Conservation (phyloP, 1,139 yeast species). For the Blastobotrys aristatus region DNA sequence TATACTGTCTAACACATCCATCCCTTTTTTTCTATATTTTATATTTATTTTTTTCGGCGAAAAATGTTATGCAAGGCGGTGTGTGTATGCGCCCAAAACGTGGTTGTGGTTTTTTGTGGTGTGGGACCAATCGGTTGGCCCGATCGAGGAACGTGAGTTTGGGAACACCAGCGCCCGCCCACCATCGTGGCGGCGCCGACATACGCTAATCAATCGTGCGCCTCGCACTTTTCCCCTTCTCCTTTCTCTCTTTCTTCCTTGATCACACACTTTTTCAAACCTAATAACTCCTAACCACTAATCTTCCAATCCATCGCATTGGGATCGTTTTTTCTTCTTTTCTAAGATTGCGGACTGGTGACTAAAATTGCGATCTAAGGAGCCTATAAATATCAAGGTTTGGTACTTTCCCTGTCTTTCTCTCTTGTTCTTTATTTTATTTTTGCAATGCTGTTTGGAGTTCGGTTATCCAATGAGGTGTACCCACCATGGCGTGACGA, state of each 20-base stretch:
- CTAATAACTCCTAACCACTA: background rate
- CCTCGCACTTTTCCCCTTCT: background rate
- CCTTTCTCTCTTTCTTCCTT: background rate
- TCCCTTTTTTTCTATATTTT: no score
- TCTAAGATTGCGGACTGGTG: background rate
- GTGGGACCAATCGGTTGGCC: constrained; percentile 1
- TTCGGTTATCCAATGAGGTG: constrained; percentile 71
- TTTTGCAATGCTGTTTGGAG: constrained; percentile 71
- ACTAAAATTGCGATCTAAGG: no score
- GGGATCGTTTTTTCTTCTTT: no score
- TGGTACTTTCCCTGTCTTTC: no score
- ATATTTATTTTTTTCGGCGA: no score
- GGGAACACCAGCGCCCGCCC: background rate
- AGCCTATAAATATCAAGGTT: no score
- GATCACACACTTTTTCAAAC: no score
- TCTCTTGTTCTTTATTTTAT: background rate
- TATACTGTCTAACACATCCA: constrained; percentile 3
- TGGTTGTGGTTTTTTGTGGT: no score
- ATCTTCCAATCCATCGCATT: background rate
- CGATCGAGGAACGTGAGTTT: background rate
- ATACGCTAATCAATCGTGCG: background rate
- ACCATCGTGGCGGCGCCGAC: background rate
- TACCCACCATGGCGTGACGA: constrained; percentile 86
- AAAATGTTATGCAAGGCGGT: no score
- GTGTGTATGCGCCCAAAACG: no score